Base-by-base conservation (phyloP, 257 asterid genomes). In the Paulownia fortunei region DNA sequence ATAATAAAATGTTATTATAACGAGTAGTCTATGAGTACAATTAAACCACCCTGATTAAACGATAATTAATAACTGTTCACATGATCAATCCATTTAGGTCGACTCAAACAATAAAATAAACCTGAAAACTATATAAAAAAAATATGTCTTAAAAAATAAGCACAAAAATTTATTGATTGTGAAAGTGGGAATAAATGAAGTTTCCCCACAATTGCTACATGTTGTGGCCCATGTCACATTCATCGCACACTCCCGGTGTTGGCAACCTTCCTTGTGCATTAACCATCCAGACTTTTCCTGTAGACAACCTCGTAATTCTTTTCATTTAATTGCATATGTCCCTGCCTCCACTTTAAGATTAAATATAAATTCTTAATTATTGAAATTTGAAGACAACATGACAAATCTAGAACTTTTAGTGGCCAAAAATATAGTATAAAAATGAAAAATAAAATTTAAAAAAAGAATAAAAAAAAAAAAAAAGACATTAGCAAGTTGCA, bases 161-260 rank as follows among this genome's bases (percentile, higher is more conserved):
- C n/a, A n/a, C n/a, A n/a, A n/a, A n/a, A n/a, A n/a, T 23, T 24
- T 11, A 58, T 58, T 21, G 13, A 58, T n/a, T n/a, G n/a, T n/a
- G n/a, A n/a, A n/a, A n/a, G n/a, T 58, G 64, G 24, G 37, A 23
- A 58, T 58, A 58, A 58, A 58, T 58, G 64, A 58, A 23, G 66
- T 24, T 11, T 4, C 11, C 39, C 18, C 65, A 59, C 8, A 26
- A 13, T 24, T 10, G 2, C 66, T 59, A 59, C 23, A 4, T 30
- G 36, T 56, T 26, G 16, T 23, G 63, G 63, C 63, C 63, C 63
- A 56, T 56, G n/a, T 56, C 63, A 56, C 63, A 11, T 23, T 56
- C 63, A 23, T 30, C 36, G 36, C 36, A 30, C 36, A 30, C 36
- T 30, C 2, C 36, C 4, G n/a, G n/a, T n/a, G n/a, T n/a, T n/a